Conservation (phyloP, 352 stramenopile species). For the Plasmopara muralis region DNA sequence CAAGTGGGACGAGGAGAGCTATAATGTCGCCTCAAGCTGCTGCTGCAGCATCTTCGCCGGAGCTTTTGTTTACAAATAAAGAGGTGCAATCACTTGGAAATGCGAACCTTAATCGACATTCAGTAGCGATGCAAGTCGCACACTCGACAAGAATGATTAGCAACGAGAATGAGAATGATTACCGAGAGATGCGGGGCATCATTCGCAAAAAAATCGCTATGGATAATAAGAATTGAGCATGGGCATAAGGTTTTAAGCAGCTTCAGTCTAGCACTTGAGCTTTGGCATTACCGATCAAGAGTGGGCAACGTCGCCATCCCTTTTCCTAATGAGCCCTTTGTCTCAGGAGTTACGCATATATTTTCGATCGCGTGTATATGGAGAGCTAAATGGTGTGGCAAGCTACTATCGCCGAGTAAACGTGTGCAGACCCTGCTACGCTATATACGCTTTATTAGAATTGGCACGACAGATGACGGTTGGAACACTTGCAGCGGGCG, state of each 20-base stretch:
- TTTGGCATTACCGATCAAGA: slow-evolving; percentile 4
- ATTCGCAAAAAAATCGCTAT: slow-evolving; percentile 77
- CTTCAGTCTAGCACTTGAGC: slow-evolving; percentile 1
- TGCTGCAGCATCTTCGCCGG: slow-evolving; percentile 29
- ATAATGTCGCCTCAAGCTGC: slow-evolving; percentile 9
- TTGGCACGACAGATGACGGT: slow-evolving; percentile 39
- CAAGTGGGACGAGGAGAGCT: slow-evolving; percentile 8
- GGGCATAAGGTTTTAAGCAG: slow-evolving; percentile 11
- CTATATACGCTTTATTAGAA: slow-evolving; percentile 83
- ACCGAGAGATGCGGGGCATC: slow-evolving; percentile 44
- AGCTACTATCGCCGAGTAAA: slow-evolving; percentile 82
- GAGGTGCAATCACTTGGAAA: slow-evolving; percentile 33
- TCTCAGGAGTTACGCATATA: slow-evolving; percentile 45
- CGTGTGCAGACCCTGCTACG: slow-evolving; percentile 81
- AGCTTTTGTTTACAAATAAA: slow-evolving; percentile 46
- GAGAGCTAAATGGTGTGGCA: slow-evolving; percentile 47
- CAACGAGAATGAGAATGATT: slow-evolving; percentile 5
- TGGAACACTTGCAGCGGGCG: slow-evolving; percentile 7
- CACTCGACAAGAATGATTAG: slow-evolving; percentile 13
- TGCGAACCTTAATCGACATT: slow-evolving; percentile 31
- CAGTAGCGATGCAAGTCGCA: slow-evolving; percentile 33
- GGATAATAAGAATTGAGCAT: slow-evolving; percentile 53
- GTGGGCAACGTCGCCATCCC: slow-evolving; percentile 19
- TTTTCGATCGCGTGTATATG: slow-evolving; percentile 42
- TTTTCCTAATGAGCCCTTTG: slow-evolving; percentile 41